These are phyloP conservation scores for Candida pini DNA, from an alignment of 805 yeast genomes.

Conservation along the genomic window DNA sequence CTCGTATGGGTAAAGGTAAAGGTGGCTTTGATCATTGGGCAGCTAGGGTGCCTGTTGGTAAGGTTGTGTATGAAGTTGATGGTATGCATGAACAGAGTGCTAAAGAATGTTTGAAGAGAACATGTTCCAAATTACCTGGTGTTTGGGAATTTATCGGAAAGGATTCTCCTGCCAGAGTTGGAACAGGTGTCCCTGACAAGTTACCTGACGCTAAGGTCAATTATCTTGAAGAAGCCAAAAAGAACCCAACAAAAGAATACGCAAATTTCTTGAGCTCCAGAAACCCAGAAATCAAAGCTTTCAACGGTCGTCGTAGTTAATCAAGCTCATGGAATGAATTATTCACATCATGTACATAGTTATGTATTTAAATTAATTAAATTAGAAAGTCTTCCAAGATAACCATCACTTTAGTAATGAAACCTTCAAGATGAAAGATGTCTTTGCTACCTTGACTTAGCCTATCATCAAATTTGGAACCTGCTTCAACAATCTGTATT, in stretches of 20 bases:
- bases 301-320: constrained; percentile 24
- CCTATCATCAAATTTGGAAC: constrained; percentile 77
- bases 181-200: constrained; percentile 51
- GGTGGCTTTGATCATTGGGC: constrained; percentile 98
- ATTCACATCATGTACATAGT: no score
- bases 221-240: constrained; percentile 47
- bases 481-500: constrained; percentile 47
- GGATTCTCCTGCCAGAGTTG: constrained; percentile 63
- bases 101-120: constrained; percentile 83
- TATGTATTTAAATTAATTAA: neutral
- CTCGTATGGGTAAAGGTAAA: constrained; percentile 99
- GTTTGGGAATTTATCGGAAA: constrained; percentile 75
- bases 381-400: constrained; percentile 40
- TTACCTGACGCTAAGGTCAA: constrained; percentile 41
- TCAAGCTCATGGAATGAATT: neutral
- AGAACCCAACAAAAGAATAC: constrained; percentile 62
- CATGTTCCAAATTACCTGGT: constrained; percentile 90
- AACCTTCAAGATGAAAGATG: constrained; percentile 93
- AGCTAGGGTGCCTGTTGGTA: constrained; percentile 92
- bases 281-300: constrained; percentile 43
- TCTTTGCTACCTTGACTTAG: constrained; percentile 81
- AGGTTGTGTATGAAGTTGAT: constrained; percentile 77
- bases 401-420: constrained; percentile 83
- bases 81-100: constrained; percentile 84
- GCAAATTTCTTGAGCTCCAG: constrained; percentile 47